Conservation (phyloP, 768 basidiomycete genomes). For the Auricularia sp. region DNA sequence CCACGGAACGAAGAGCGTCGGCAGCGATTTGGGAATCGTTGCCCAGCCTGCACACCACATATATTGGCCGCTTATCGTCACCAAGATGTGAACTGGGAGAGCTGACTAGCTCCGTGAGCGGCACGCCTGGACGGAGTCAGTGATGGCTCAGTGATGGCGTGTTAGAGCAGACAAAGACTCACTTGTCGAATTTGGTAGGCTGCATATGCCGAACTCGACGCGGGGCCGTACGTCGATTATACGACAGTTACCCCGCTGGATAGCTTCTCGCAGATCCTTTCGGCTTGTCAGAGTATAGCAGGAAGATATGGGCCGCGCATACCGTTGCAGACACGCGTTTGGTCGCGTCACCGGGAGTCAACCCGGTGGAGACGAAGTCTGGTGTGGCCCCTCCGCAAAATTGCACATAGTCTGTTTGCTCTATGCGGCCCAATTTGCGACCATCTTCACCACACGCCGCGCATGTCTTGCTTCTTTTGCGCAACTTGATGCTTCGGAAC, state of each 20-base stretch:
- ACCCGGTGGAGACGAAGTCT: constrained; percentile 53
- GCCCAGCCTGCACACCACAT: constrained; percentile 76
- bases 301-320: constrained; percentile 5
- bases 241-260: constrained; percentile 19
- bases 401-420: constrained; percentile 65
- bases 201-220: constrained; percentile 81
- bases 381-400: constrained; percentile 73
- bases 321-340: constrained; percentile 39
- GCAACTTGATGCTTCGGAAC: constrained; percentile 78
- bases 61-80: constrained; percentile 21
- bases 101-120: constrained; percentile 53
- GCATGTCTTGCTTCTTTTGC: constrained; percentile 61
- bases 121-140: constrained; percentile 39
- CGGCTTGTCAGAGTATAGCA: constrained; percentile 5
- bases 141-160: neutral
- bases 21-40: constrained; percentile 92
- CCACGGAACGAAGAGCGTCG: constrained; percentile 37
- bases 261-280: constrained; percentile 40
- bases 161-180: constrained; percentile 15
- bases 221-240: constrained; percentile 75
- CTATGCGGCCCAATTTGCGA: constrained; percentile 35
- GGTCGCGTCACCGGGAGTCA: constrained; percentile 24
- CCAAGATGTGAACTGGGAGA: constrained; percentile 43
- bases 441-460: constrained; percentile 58
- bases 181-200: constrained; percentile 68